Evolutionary conservation across 78 protist genomes (phyloP).

Genomic region (Acrasis kona): DNA sequence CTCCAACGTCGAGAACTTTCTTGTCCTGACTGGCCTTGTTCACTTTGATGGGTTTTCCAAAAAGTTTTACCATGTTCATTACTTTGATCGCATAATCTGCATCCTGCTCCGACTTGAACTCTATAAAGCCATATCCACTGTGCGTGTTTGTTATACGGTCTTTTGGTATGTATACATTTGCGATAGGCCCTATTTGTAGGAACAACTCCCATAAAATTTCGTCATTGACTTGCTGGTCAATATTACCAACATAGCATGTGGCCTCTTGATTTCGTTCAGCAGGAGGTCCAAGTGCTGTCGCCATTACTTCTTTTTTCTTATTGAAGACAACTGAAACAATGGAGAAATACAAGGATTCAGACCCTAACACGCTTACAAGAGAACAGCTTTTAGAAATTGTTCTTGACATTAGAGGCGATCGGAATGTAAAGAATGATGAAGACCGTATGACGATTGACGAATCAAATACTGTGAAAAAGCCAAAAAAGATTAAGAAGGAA

Average conservation of each 20-base stretch:
- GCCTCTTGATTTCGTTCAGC: constrained; percentile 78
- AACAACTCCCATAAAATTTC: constrained; percentile 89
- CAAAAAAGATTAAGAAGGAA: not conserved
- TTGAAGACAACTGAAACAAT: no score
- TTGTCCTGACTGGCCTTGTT: constrained; percentile 47
- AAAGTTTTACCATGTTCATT: constrained; percentile 78
- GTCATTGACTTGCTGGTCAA: constrained; percentile 86
- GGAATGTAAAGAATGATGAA: no score
- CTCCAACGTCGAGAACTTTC: constrained; percentile 69
- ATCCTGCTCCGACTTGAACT: constrained; percentile 80
- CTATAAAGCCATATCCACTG: constrained; percentile 91
- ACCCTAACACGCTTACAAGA: no score
- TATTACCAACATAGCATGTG: constrained; percentile 82
- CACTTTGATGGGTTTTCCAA: constrained; percentile 83
- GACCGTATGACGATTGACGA: no score
- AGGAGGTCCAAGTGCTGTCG: constrained; percentile 18
- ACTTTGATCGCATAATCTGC: constrained; percentile 92
- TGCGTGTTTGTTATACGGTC: constrained; percentile 82
- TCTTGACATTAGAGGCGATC: no score
- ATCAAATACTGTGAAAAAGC: no score
- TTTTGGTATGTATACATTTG: constrained; percentile 85
- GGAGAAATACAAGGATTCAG: no score
- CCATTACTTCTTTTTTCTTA: no score
- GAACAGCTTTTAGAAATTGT: no score
- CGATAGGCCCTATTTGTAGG: constrained; percentile 91